Base-by-base conservation (phyloP, 2,329 filamentous ascomycete species). In the Trichophyton schoenleinii region DNA sequence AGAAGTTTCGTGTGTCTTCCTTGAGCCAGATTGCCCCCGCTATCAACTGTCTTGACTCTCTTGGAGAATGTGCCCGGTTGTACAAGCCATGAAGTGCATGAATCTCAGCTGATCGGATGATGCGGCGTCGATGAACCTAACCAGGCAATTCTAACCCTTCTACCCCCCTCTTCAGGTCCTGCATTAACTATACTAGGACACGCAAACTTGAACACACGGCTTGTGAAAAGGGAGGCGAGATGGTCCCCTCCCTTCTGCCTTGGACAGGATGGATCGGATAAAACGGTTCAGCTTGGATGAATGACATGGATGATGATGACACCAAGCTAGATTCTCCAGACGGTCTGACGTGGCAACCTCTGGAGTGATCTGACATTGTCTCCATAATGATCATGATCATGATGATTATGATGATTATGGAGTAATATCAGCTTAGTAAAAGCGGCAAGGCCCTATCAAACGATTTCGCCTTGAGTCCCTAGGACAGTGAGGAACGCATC, bases 291-390 rank as follows among this genome's bases (percentile, higher is more conserved):
- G n/a, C 49, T 7, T 60, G 22, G 57, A 31, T 38, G 9, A 13
- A 48, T 57, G 55, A 53, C 61, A 63, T 64, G 62, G 61, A 58
- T 61, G 60, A 6, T 34, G 58, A 59, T 31, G 59, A 49, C 44
- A 58, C 48, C 42, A 15, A 52, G 25, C 60, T 61, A 62, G 60
- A 62, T 38, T 61, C 22, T 41, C 58, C 36, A 58, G 52, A 44
- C 36, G 61, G 53, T 61, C 52, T 66, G 64, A 66, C 65, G 65
- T 66, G 65, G 65, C 65, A 62, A n/a, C 7, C 53, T 18, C 59
- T 55, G 65, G 34, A 38, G 59, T 66, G 63, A 64, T 41, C 38
- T 57, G 28, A 15, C 20, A 36, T 55, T 28, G n/a, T 28, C 31
- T 55, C 52, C n/a, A 36, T 15, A 13, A 36, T 38, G 9, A 38